Base-by-base conservation (phyloP, 371 early-diverging fungal genomes). In the Mucor plumbeus region DNA sequence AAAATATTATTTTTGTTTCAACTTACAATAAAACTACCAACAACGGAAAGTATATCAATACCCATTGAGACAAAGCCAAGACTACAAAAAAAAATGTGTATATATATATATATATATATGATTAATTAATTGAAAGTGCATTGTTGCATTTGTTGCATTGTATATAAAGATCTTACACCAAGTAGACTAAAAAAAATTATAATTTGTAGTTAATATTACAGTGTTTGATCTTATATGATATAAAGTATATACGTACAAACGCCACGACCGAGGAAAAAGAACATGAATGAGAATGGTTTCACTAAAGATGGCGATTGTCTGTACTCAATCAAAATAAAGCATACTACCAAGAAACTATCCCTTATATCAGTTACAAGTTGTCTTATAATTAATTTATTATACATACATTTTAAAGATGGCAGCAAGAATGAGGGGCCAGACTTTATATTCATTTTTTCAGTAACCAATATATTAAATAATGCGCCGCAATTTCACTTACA, bases 261-360 rank as follows among this genome's bases (percentile, higher is more conserved):
- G 31, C 65, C 68, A 41, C 72, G 63, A 26, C 72, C 72, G 26
- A 72, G 61, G 47, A 72, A 72, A 36, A 61, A 68, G 48, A 60
- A 72, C 72, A 72, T 67, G 40, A 72, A 72, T 1, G 71, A 71
- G 31, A 66, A 59, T 4, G 67, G 63, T 31, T 71, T 71, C 5
- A 71, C 55, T 14, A 67, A 53, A 9, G 19, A 44, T 38, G 71
- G 67, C 2, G 63, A 58, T 59, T 66, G 71, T 11, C 50, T 66
- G 21, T 63, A 58, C 21, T 71, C 71, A 7, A 71, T 26, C 17
- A 63, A 21, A 9, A 62, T 5, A 4, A 71, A 43, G 13, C 50
- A 14, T 19, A 61, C 54, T 21, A 70, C 39, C 39, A 70, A 47
- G 13, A 58, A 39, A 3, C 26, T 26, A 26, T 26, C 3, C 35